Evolutionary conservation across 495 filamentous ascomycete genomes (phyloP).

Genomic region (Tuber brumale): DNA sequence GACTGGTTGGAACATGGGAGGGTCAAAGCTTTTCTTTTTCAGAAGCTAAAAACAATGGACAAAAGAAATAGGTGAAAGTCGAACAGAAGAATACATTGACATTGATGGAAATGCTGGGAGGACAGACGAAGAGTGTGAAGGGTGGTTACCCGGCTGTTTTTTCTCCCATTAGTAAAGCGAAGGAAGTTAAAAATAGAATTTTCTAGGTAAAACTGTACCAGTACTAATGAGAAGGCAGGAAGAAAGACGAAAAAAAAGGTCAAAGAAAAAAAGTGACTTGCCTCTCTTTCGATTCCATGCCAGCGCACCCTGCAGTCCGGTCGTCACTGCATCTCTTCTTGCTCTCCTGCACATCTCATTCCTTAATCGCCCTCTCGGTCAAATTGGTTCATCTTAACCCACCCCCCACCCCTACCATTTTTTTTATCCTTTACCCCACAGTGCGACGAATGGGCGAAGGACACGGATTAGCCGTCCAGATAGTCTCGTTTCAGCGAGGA

Average conservation of each 20-base stretch:
- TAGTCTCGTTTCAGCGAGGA: constrained; percentile 38
- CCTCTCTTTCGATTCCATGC: constrained; percentile 39
- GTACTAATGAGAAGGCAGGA: background rate
- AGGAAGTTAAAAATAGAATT: background rate
- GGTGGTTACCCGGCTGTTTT: background rate
- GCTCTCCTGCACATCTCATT: constrained; percentile 38
- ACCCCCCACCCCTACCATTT: constrained; percentile 35
- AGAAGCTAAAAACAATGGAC: background rate
- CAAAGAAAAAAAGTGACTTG: constrained; percentile 10
- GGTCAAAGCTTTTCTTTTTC: constrained; percentile 1
- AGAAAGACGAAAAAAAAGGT: background rate
- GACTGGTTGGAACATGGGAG: background rate
- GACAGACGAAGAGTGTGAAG: background rate
- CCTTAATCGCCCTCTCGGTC: constrained; percentile 38
- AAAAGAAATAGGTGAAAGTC: background rate
- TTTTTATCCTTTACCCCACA: constrained; percentile 30
- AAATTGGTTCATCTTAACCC: constrained; percentile 41
- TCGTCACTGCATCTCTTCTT: constrained; percentile 40
- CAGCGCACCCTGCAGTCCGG: constrained; percentile 40
- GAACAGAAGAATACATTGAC: background rate
- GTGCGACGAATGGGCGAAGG: constrained; percentile 36
- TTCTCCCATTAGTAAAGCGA: background rate
- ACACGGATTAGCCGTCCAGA: constrained; percentile 39
- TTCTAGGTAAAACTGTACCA: background rate
- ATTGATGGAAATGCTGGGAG: background rate